Evolutionary conservation across 2,329 filamentous ascomycete species (phyloP), one percentile per base, ranked within the genome.

Genomic region (Penicillium griseofulvum): DNA sequence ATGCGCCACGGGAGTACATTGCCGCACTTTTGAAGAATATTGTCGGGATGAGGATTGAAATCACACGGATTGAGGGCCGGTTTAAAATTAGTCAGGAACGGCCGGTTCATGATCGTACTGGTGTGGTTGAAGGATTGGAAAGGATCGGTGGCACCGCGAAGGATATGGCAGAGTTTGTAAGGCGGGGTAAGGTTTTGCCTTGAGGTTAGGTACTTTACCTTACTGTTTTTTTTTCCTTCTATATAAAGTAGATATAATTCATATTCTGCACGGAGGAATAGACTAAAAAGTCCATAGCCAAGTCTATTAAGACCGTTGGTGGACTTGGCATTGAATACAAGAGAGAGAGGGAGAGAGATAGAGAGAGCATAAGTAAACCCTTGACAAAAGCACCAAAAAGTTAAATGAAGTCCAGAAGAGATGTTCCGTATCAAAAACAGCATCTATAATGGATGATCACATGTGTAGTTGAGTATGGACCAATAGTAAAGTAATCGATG

Each of bases 21-120:
- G 55, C 50, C n/a, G 39, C 45, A 0, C 22, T 65, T 22, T 49
- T 59, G 57, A 60, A 57, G 56, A 58, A 59, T 43, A 62, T 64
- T 39, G 57, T 64, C 3, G 60, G 63, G 4, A 58, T 63, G 39
- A 14, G 10, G 17, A 39, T 65, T 37, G 54, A 60, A 31, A 63
- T 65, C 41, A 60, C 54, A 14, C 50, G 57, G 6, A 57, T 64
- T 17, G 54, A 64, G 41, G 60, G 63, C 9, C 45, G 56, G 17
- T 64, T 64, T 48, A 64, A 65, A 45, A 55, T 64, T 41, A 61
- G 61, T 49, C 63, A 65, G 53, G 63, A 65, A 47, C 47, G 52
- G 12, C 49, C 45, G 11, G 47, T 41, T 8, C 33, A 24, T 12
- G 60, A 64, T 57, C 60, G 63, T 9, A 44, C 24, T 2, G 63